Conservation (phyloP, 106 monocot genomes). For the Vanilla planifolia region DNA sequence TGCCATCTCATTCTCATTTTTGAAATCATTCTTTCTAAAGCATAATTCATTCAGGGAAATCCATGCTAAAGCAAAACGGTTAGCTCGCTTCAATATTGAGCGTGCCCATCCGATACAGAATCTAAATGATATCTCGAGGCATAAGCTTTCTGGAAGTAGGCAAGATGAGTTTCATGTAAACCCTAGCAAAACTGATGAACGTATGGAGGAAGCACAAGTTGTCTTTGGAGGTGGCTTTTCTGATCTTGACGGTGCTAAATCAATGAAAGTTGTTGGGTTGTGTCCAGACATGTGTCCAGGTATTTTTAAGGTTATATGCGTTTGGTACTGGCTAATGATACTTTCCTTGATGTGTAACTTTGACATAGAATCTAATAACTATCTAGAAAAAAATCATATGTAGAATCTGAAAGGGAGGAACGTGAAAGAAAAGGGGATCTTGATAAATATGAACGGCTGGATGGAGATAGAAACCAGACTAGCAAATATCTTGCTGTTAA, state of each 20-base stretch:
- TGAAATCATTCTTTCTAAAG: conserved; percentile 6
- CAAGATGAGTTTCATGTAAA: conserved; percentile 13
- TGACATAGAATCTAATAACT: neutral
- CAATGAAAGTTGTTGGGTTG: conserved; percentile 47
- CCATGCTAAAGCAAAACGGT: conserved; percentile 76
- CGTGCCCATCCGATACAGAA: conserved; percentile 39
- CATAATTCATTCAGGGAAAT: conserved; percentile 49
- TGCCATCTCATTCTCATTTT: neutral
- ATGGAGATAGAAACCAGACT: conserved; percentile 94
- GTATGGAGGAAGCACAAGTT: conserved; percentile 12
- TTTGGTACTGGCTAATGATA: neutral
- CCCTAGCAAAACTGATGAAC: neutral
- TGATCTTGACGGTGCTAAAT: conserved; percentile 32
- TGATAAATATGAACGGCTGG: conserved; percentile 78
- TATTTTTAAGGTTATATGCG: conserved; percentile 10
- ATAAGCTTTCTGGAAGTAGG: conserved; percentile 21
- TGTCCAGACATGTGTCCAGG: conserved; percentile 99
- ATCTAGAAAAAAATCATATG: neutral
- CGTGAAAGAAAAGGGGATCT: conserved; percentile 99
- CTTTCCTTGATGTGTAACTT: neutral
- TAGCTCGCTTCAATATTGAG: conserved; percentile 72
- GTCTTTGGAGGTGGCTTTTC: conserved; percentile 5
- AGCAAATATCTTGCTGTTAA: conserved; percentile 82
- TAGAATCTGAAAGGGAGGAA: conserved; percentile 85
- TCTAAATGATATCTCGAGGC: conserved; percentile 13